phyloP scores from a whole-genome alignment of 1,284 basidiomycete genomes.

The Sporisorium scitamineum region DNA sequence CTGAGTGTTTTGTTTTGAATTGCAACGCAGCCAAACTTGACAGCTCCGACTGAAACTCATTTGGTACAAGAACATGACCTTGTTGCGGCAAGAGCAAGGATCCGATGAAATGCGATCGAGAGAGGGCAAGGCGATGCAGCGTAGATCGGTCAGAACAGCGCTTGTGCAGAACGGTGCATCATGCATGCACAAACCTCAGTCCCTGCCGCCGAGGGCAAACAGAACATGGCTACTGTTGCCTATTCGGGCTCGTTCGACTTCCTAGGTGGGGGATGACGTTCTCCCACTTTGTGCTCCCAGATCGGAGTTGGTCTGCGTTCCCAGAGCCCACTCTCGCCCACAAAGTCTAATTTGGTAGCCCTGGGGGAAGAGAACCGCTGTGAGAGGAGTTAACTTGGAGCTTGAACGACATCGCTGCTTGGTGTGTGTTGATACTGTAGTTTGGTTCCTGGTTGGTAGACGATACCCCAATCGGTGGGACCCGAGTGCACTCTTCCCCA shows the following conservation, averaged over 20 bases:
- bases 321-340: not conserved
- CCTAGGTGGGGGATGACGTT: slow-evolving; percentile 10
- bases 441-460: not conserved
- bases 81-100: not conserved
- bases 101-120: not conserved
- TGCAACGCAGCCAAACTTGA: slow-evolving; percentile 27
- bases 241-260: slow-evolving; percentile 16
- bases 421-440: not conserved
- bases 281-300: not conserved
- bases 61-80: too few species aligned
- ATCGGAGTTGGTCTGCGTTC: slow-evolving; percentile 18
- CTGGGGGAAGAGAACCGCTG: too few species aligned
- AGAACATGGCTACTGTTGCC: too few species aligned
- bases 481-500: not conserved
- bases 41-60: slow-evolving; percentile 15
- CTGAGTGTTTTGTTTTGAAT: slow-evolving; percentile 28
- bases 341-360: not conserved
- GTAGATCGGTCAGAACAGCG: slow-evolving; percentile 39
- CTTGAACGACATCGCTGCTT: slow-evolving; percentile 13
- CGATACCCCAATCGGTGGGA: slow-evolving; percentile 12
- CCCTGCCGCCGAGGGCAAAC: slow-evolving; percentile 16
- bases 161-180: slow-evolving; percentile 18
- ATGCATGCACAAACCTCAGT: slow-evolving; percentile 24
- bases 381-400: too few species aligned
- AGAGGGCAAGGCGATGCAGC: slow-evolving; percentile 10